Evolutionary conservation across 2,329 filamentous ascomycete genomes (phyloP).

Genomic region (Fusarium sp.): DNA sequence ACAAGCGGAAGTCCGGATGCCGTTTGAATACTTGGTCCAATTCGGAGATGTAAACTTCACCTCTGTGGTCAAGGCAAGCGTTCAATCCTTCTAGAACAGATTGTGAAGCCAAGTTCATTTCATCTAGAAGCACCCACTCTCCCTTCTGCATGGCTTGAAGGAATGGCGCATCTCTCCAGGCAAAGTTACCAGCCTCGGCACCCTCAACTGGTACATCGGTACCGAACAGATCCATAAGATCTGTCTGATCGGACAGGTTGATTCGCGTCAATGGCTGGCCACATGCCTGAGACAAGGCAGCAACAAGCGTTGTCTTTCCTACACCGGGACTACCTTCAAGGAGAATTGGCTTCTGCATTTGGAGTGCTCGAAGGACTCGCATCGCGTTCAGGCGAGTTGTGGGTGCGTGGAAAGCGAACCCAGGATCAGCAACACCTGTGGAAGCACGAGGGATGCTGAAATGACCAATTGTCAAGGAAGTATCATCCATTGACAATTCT

Average conservation of each 20-base stretch:
- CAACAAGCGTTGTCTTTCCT: conserved; percentile 94
- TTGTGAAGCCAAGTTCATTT: conserved; percentile 99
- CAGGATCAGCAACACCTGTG: conserved; percentile 54
- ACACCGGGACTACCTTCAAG: conserved; percentile 98
- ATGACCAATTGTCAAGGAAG: conserved; percentile 74
- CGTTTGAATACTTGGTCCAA: conserved; percentile 93
- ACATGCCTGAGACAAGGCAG: conserved; percentile 83
- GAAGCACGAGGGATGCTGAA: conserved; percentile 74
- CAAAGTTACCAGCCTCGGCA: conserved; percentile 89
- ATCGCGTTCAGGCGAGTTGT: conserved; percentile 93
- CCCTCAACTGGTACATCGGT: conserved; percentile 96
- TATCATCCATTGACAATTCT: conserved; percentile 66
- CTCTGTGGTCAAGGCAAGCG: conserved; percentile 94
- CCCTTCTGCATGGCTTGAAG: conserved; percentile 96
- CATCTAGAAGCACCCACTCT: conserved; percentile 95
- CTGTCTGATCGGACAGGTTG: conserved; percentile 97
- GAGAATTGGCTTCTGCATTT: conserved; percentile 90
- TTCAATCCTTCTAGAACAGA: conserved; percentile 97
- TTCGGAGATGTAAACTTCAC: conserved; percentile 95
- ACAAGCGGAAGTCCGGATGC: conserved; percentile 91
- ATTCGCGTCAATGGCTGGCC: conserved; percentile 90
- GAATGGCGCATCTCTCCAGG: conserved; percentile 96
- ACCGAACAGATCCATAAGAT: conserved; percentile 96
- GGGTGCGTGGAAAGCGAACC: conserved; percentile 81
- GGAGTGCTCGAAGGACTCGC: conserved; percentile 88